Base-by-base conservation (phyloP, 208 protist genomes). In the Blechomonas ayalai region DNA sequence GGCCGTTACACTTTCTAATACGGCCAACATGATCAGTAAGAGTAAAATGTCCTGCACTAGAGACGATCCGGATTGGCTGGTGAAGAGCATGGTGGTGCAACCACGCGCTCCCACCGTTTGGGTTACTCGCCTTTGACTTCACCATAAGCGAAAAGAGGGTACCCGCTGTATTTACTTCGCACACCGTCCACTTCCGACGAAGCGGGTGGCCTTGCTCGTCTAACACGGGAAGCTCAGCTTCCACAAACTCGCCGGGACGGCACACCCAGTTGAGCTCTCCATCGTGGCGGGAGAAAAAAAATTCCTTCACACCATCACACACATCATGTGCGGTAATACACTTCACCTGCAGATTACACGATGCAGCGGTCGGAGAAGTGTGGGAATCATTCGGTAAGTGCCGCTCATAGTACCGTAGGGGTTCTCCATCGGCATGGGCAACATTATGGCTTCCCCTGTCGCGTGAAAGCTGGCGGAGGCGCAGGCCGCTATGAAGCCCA, bases 391-490 rank as follows among this genome's bases (percentile, higher is more conserved):
- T n/a, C n/a, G n/a, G n/a, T n/a, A n/a, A n/a, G n/a, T n/a, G n/a
- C n/a, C n/a, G n/a, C n/a, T n/a, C n/a, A n/a, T n/a, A n/a, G n/a
- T n/a, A n/a, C n/a, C n/a, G n/a, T n/a, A n/a, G n/a, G n/a, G n/a
- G n/a, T n/a, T n/a, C n/a, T n/a, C n/a, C n/a, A n/a, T n/a, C n/a
- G n/a, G n/a, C n/a, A n/a, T n/a, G n/a, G n/a, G n/a, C n/a, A n/a
- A n/a, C n/a, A n/a, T n/a, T n/a, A n/a, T n/a, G n/a, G n/a, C n/a
- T n/a, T n/a, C n/a, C n/a, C n/a, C n/a, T n/a, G n/a, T n/a, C n/a
- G n/a, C n/a, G n/a, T n/a, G n/a, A n/a, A 3, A 87, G 73, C 6
- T 86, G 70, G 0, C 75, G 72, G 46, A 78, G 87, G 41, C 74
- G 67, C 19, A 73, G 24, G 24, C 41, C 52, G 54, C 76, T 84